Conservation (phyloP, 768 basidiomycete genomes). For the Russula foetens region DNA sequence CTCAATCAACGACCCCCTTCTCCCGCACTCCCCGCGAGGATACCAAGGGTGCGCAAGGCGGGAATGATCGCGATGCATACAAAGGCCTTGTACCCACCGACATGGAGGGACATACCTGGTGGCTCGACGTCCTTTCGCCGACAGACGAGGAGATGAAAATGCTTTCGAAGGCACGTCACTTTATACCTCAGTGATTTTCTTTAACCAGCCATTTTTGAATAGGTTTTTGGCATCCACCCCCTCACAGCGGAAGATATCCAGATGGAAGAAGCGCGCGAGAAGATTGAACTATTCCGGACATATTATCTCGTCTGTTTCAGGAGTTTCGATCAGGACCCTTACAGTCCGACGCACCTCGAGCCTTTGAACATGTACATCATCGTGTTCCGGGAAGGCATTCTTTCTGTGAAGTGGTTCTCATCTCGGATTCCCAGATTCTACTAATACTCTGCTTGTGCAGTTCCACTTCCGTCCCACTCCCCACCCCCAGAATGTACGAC, state of each 20-base stretch:
- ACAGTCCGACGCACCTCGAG: conserved; percentile 94
- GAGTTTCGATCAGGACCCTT: conserved; percentile 97
- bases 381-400: conserved; percentile 93
- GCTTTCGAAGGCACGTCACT: conserved; percentile 66
- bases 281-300: conserved; percentile 97
- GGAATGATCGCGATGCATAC: not conserved
- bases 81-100: conserved; percentile 2
- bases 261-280: conserved; percentile 99
- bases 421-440: not conserved
- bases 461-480: conserved; percentile 98
- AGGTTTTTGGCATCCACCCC: conserved; percentile 97
- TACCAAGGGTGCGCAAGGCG: not conserved
- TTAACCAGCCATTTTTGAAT: not conserved
- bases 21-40: not conserved
- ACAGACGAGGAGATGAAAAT: conserved; percentile 99
- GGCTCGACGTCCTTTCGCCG: conserved; percentile 89
- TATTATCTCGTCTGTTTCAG: conserved; percentile 99
- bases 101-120: conserved; percentile 81
- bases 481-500: conserved; percentile 94
- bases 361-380: conserved; percentile 99
- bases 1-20: not conserved
- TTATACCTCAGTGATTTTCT: not conserved
- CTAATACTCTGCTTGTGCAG: conserved; percentile 30
- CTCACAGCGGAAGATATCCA: conserved; percentile 98
- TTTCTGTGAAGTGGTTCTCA: conserved; percentile 57